phyloP scores from a whole-genome alignment of 495 filamentous ascomycete species.

The Pyrenopolyporus hunteri region DNA sequence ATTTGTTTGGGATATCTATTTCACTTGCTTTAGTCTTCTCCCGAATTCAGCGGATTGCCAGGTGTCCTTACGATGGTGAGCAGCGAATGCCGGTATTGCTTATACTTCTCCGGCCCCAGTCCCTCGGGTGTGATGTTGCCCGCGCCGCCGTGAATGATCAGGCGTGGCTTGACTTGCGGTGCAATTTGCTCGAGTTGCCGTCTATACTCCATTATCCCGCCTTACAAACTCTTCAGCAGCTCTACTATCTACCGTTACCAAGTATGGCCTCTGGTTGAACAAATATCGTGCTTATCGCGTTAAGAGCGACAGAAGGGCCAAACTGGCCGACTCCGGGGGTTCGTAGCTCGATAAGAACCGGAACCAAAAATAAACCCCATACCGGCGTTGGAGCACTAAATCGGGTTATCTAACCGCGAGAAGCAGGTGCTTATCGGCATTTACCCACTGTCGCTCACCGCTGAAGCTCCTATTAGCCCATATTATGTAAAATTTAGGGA shows the following conservation, averaged over 20 bases:
- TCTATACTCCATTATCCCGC: constrained; percentile 21
- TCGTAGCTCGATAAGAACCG: neutral
- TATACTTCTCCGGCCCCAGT: constrained; percentile 66
- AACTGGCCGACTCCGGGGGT: neutral
- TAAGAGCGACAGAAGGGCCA: too few species aligned
- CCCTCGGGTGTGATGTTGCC: constrained; percentile 76
- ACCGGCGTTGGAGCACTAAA: constrained; percentile 20
- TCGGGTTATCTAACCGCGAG: constrained; percentile 3
- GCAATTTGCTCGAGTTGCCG: constrained; percentile 10
- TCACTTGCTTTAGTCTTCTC: neutral
- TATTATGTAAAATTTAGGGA: too few species aligned
- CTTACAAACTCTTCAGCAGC: neutral
- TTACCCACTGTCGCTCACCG: neutral
- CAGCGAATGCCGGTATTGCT: constrained; percentile 66
- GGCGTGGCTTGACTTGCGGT: constrained; percentile 58
- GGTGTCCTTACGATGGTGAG: constrained; percentile 56
- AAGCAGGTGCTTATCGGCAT: constrained; percentile 3
- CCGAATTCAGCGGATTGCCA: neutral
- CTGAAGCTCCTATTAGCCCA: too few species aligned
- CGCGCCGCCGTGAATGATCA: constrained; percentile 90
- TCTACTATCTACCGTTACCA: too few species aligned
- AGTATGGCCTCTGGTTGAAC: too few species aligned
- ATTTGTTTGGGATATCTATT: constrained; percentile 44
- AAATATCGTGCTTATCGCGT: too few species aligned
- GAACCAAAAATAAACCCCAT: neutral